phyloP scores from a whole-genome alignment of 2,329 filamentous ascomycete species.

The Fusarium sp. region DNA sequence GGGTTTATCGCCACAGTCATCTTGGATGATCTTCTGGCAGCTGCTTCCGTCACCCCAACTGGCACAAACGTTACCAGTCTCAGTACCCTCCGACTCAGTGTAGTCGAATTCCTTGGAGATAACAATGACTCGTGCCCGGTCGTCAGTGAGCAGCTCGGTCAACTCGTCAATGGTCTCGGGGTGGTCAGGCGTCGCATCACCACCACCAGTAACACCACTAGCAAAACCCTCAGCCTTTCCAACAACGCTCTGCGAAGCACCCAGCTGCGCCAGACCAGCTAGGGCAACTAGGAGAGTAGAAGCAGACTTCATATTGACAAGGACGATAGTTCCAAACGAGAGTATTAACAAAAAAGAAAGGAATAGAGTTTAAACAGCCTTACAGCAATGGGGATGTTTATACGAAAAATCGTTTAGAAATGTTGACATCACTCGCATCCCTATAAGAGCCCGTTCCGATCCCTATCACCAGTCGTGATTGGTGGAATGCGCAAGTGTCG shows the following conservation, averaged over 20 bases:
- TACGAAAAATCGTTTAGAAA: too few relatives aligned
- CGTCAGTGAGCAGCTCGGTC: slow-evolving; percentile 70
- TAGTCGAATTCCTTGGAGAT: slow-evolving; percentile 71
- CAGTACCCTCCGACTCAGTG: slow-evolving; percentile 65
- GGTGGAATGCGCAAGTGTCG: too few relatives aligned
- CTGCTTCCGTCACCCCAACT: slow-evolving; percentile 45
- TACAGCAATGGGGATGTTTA: too few relatives aligned
- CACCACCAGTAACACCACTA: slow-evolving; percentile 73
- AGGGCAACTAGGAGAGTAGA: slow-evolving; percentile 5
- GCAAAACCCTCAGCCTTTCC: slow-evolving; percentile 60
- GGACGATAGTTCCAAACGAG: too few relatives aligned
- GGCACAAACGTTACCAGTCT: background rate
- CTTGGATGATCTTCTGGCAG: slow-evolving; percentile 46
- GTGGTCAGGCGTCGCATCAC: slow-evolving; percentile 68
- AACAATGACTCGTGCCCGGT: slow-evolving; percentile 68
- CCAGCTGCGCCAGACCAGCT: slow-evolving; percentile 10
- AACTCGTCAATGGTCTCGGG: slow-evolving; percentile 69
- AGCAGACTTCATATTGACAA: slow-evolving; percentile 8
- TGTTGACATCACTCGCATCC: too few relatives aligned
- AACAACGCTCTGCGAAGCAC: slow-evolving; percentile 43
- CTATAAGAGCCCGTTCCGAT: too few relatives aligned
- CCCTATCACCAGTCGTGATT: too few relatives aligned
- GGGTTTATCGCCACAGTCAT: slow-evolving; percentile 28
- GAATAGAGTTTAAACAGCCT: too few relatives aligned
- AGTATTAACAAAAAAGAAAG: too few relatives aligned